phyloP scores from a whole-genome alignment of 2,329 filamentous ascomycete genomes.

The Xylariaceae sp. region DNA sequence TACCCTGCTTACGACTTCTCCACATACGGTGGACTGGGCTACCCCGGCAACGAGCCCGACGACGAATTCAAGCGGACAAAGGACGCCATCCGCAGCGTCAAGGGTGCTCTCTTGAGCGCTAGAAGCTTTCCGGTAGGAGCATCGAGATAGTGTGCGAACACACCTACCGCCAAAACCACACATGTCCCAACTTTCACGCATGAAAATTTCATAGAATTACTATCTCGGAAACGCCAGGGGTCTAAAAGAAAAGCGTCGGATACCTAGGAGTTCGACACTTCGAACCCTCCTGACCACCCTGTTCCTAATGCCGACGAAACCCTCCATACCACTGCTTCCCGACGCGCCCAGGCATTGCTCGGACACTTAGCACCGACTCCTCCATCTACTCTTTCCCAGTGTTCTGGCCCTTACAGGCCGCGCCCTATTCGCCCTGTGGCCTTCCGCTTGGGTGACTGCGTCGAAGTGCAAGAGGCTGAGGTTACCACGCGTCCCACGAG shows the following conservation, averaged over 20 bases:
- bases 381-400: neutral
- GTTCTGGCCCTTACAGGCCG: neutral
- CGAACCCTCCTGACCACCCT: neutral
- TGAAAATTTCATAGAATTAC: neutral
- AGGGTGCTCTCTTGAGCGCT: conserved; percentile 70
- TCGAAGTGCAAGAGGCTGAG: neutral
- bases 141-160: conserved; percentile 23
- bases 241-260: neutral
- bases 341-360: neutral
- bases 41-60: conserved; percentile 46
- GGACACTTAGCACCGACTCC: neutral
- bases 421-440: neutral
- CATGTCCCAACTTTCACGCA: neutral
- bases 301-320: neutral
- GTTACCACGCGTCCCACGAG: neutral
- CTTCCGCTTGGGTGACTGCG: neutral
- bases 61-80: conserved; percentile 71
- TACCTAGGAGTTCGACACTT: neutral
- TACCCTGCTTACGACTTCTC: conserved; percentile 42
- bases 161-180: conserved; percentile 5
- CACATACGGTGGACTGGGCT: conserved; percentile 36
- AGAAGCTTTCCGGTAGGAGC: conserved; percentile 60
- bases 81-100: conserved; percentile 71
- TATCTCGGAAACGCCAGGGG: neutral
- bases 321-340: neutral